Conservation (phyloP, 129 eudicot genomes). For the Logfia minima region DNA sequence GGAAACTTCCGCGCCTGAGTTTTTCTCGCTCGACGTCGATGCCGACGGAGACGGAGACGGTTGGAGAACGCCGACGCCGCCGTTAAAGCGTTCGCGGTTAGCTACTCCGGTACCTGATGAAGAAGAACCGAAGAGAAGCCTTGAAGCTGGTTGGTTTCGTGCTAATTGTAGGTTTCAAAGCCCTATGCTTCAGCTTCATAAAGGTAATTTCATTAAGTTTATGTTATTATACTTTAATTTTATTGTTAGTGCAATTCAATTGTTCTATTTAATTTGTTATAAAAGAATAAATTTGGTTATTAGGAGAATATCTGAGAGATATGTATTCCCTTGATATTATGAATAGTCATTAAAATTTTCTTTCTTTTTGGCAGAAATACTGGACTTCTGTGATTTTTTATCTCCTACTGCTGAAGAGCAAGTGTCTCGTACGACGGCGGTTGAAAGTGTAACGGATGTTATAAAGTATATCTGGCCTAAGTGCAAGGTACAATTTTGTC, state of each 20-base stretch:
- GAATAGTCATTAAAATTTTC: background rate
- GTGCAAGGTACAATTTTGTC: slow-evolving; percentile 50
- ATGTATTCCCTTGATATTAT: no score
- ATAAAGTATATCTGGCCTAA: slow-evolving; percentile 83
- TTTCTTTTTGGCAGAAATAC: slow-evolving; percentile 59
- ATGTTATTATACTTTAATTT: background rate
- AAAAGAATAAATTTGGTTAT: slow-evolving; percentile 1
- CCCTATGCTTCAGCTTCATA: slow-evolving; percentile 94
- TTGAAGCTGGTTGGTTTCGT: slow-evolving; percentile 80
- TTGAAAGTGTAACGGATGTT: slow-evolving; percentile 70
- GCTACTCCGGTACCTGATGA: slow-evolving; percentile 25
- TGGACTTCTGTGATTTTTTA: slow-evolving; percentile 87
- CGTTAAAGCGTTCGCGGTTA: slow-evolving; percentile 31
- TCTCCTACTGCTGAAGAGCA: slow-evolving; percentile 91
- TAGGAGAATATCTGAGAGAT: background rate
- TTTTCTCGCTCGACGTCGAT: slow-evolving; percentile 66
- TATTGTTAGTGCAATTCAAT: background rate
- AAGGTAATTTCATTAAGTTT: slow-evolving; percentile 45
- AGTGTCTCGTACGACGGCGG: slow-evolving; percentile 66
- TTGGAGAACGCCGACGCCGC: slow-evolving; percentile 10
- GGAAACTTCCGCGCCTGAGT: slow-evolving; percentile 57
- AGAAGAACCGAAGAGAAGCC: slow-evolving; percentile 36
- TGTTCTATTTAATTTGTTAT: no score
- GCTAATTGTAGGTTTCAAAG: slow-evolving; percentile 67
- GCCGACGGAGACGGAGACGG: slow-evolving; percentile 32